Evolutionary conservation across 768 basidiomycete species (phyloP).

Genomic region (Boletus insuetus): DNA sequence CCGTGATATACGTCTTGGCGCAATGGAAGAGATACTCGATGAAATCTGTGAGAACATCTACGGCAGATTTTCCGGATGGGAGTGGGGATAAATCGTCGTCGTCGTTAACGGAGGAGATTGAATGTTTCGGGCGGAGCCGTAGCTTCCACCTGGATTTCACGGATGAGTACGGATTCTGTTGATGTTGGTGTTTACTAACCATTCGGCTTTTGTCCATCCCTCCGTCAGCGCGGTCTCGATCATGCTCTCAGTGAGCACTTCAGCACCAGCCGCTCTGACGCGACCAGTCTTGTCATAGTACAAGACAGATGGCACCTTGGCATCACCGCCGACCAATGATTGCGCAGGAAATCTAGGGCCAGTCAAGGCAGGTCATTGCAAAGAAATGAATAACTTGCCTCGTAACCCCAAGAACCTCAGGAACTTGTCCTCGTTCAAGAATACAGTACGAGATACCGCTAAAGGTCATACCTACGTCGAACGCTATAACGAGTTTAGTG

Average conservation of each 20-base stretch:
- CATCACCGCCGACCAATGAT: background rate
- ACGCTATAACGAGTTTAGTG: slow-evolving; percentile 39
- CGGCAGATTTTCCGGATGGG: background rate
- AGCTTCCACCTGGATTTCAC: background rate
- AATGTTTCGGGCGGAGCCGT: background rate
- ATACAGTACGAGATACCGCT: slow-evolving; percentile 42
- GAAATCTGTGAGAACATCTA: background rate
- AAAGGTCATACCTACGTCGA: slow-evolving; percentile 47
- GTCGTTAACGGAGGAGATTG: background rate
- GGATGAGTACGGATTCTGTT: too few relatives aligned
- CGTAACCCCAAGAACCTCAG: slow-evolving; percentile 7
- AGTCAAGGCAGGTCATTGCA: background rate
- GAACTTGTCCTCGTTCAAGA: slow-evolving; percentile 9
- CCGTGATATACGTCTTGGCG: background rate
- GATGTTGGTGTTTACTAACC: background rate
- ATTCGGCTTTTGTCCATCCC: background rate
- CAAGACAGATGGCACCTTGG: background rate
- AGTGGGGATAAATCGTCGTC: background rate
- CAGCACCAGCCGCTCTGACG: background rate
- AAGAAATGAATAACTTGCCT: background rate
- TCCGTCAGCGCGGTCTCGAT: background rate
- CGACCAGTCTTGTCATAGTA: background rate
- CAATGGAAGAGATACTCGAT: background rate
- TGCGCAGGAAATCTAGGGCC: slow-evolving; percentile 34
- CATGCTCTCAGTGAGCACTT: background rate